Percentiles rank a stretch among this genome's conserved stretches.
Conservation (phyloP, 768 basidiomycete genomes). For the Agrocybe pediades region DNA sequence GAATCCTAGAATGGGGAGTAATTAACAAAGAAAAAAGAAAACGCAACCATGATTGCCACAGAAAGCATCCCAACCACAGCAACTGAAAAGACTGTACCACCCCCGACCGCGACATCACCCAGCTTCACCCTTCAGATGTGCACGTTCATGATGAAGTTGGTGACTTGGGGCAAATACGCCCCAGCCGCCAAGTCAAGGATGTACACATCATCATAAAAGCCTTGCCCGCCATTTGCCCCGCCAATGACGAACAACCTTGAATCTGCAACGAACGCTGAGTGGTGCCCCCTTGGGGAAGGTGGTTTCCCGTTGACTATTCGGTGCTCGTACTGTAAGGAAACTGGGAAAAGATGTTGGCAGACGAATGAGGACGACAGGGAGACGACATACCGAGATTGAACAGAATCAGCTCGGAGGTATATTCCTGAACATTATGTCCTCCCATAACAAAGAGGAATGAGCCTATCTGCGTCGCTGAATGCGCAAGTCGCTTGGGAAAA, state of each 20-base stretch:
- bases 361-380: background rate
- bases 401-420: constrained; percentile 72
- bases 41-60: too few species aligned
- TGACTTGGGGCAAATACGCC: constrained; percentile 90
- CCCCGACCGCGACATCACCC: too few species aligned
- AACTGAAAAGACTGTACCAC: too few species aligned
- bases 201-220: constrained; percentile 84
- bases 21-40: too few species aligned
- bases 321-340: constrained; percentile 81
- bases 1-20: too few species aligned
- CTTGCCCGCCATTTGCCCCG: constrained; percentile 84
- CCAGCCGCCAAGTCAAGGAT: constrained; percentile 84
- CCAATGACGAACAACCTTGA: constrained; percentile 86
- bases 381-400: constrained; percentile 77
- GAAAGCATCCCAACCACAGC: too few species aligned
- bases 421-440: constrained; percentile 82
- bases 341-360: constrained; percentile 36
- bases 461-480: constrained; percentile 88
- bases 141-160: constrained; percentile 64
- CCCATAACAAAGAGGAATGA: constrained; percentile 90
- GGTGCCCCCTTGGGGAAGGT: constrained; percentile 82
- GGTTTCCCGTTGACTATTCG: constrained; percentile 68
- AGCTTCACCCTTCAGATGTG: background rate
- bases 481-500: constrained; percentile 69
- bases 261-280: constrained; percentile 80